phyloP scores from a whole-genome alignment of 257 asterid species.

The Agastache rugosa region DNA sequence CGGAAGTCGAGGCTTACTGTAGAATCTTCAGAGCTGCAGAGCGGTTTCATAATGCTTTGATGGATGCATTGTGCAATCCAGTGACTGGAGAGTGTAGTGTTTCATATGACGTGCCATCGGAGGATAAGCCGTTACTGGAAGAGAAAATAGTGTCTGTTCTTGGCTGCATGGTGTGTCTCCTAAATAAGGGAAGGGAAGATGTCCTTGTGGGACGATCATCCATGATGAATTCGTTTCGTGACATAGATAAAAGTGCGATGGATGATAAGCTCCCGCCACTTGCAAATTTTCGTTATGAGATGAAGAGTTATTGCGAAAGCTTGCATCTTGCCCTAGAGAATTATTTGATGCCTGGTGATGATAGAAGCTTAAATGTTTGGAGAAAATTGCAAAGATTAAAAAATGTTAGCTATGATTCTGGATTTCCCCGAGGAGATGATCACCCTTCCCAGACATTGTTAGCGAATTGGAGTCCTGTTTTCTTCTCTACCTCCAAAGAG shows the following conservation, averaged over 20 bases:
- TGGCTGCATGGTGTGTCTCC: constrained; percentile 95
- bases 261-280: constrained; percentile 85
- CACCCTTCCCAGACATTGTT: constrained; percentile 75
- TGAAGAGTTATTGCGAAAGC: constrained; percentile 98
- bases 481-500: constrained; percentile 58
- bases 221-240: constrained; percentile 60
- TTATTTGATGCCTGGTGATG: constrained; percentile 78
- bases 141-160: constrained; percentile 92
- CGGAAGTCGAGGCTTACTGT: constrained; percentile 98
- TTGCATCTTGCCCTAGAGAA: constrained; percentile 88
- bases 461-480: constrained; percentile 90
- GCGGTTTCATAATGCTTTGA: constrained; percentile 78
- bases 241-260: constrained; percentile 54
- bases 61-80: constrained; percentile 94
- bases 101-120: constrained; percentile 79
- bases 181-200: constrained; percentile 92
- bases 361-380: constrained; percentile 77
- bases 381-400: constrained; percentile 83
- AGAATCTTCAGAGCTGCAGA: constrained; percentile 95
- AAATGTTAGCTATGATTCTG: constrained; percentile 85
- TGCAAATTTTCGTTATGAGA: constrained; percentile 87
- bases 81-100: constrained; percentile 90
- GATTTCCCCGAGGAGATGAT: constrained; percentile 76
- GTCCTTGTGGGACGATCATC: constrained; percentile 85
- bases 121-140: constrained; percentile 80